Conservation (phyloP, 2,329 filamentous ascomycete genomes). For the Aureobasidium pullulans region DNA sequence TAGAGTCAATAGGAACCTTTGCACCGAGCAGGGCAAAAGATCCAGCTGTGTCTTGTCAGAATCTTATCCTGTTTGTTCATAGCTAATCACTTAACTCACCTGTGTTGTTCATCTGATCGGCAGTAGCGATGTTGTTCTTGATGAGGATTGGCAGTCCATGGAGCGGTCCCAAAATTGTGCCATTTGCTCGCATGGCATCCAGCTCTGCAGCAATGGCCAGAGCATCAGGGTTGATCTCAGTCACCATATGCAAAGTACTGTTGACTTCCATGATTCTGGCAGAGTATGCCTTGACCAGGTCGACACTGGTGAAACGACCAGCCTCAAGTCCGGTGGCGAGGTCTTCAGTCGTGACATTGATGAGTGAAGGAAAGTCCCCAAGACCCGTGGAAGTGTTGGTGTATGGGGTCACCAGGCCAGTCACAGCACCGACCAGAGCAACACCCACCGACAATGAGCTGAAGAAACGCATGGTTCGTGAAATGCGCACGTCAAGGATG, state of each 20-base stretch:
- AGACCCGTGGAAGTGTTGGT: background rate
- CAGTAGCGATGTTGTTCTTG: constrained; percentile 61
- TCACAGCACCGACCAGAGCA: background rate
- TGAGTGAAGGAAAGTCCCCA: constrained; percentile 31
- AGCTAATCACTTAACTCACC: constrained; percentile 22
- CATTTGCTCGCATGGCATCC: constrained; percentile 36
- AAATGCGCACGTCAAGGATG: background rate
- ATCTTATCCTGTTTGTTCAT: background rate
- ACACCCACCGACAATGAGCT: constrained; percentile 4
- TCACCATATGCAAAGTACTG: constrained; percentile 43
- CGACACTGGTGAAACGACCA: constrained; percentile 49
- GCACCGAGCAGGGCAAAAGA: constrained; percentile 57
- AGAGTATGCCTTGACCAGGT: constrained; percentile 49
- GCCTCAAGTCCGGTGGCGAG: constrained; percentile 42
- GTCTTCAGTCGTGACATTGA: constrained; percentile 47
- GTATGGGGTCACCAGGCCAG: constrained; percentile 3
- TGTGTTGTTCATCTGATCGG: constrained; percentile 56
- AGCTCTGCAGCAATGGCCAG: constrained; percentile 14
- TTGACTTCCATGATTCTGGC: constrained; percentile 48
- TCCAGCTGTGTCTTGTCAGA: constrained; percentile 36
- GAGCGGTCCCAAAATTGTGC: constrained; percentile 44
- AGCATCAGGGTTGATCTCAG: constrained; percentile 51
- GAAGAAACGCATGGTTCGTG: constrained; percentile 3
- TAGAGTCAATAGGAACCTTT: constrained; percentile 49
- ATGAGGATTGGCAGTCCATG: constrained; percentile 60